Percentiles rank a stretch among this genome's conserved stretches.
These are phyloP conservation scores for Haberlea rhodopensis DNA, from an alignment of 257 asterid species.

Conservation along the genomic window DNA sequence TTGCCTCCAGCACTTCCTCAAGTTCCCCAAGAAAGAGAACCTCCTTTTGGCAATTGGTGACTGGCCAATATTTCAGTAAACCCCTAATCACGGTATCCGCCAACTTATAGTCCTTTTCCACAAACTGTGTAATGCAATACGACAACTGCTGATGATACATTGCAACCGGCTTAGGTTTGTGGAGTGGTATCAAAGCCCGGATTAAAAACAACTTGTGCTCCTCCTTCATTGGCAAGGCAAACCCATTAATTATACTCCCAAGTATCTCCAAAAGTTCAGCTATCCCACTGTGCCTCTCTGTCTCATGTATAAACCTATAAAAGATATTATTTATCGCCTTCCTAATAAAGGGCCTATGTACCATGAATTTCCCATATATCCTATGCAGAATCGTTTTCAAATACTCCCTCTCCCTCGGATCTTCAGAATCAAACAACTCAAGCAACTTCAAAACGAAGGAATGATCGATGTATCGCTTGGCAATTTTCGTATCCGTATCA, in stretches of 20 bases:
- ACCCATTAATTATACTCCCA: constrained; percentile 88
- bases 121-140: constrained; percentile 70
- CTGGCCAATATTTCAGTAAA: constrained; percentile 80
- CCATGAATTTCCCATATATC: constrained; percentile 88
- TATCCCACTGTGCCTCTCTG: constrained; percentile 71
- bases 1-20: constrained; percentile 76
- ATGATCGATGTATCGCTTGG: constrained; percentile 71
- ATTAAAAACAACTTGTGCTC: constrained; percentile 87
- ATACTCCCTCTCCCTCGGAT: constrained; percentile 81
- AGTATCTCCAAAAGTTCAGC: constrained; percentile 85
- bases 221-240: constrained; percentile 93
- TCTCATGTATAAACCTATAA: constrained; percentile 71
- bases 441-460: constrained; percentile 65
- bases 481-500: constrained; percentile 66
- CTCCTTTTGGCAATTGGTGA: constrained; percentile 73
- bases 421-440: constrained; percentile 81
- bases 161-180: constrained; percentile 65
- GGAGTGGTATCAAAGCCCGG: constrained; percentile 77
- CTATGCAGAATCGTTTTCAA: constrained; percentile 80
- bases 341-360: constrained; percentile 85
- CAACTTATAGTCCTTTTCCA: constrained; percentile 76
- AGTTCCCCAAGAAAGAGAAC: constrained; percentile 76
- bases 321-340: constrained; percentile 75
- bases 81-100: constrained; percentile 75
- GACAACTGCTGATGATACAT: constrained; percentile 72